Conservation (phyloP, 75 land plant species). For the Cryptomeria japonica region DNA sequence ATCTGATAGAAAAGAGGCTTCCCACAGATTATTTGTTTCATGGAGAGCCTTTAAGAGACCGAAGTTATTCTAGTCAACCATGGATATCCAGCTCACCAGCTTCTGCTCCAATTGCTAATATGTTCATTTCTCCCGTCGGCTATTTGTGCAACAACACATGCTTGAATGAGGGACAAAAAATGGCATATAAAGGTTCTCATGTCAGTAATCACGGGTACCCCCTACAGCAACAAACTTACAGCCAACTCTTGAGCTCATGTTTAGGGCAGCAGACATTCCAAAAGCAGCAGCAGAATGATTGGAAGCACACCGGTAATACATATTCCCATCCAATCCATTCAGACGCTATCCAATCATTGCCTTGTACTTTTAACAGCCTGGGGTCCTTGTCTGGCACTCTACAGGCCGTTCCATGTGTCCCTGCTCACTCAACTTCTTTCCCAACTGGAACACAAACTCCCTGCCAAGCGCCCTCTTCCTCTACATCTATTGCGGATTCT, state of each 20-base stretch:
- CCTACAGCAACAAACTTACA: background rate
- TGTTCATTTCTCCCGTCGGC: background rate
- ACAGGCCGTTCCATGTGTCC: background rate
- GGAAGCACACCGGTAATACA: background rate
- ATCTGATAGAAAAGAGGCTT: background rate
- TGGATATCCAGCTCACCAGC: background rate
- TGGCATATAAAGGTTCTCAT: background rate
- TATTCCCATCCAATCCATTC: background rate
- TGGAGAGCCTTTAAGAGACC: background rate
- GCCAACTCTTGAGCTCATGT: background rate
- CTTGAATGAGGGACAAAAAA: background rate
- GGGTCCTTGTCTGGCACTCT: background rate
- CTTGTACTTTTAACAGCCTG: background rate
- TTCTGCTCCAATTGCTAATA: background rate
- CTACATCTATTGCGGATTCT: background rate
- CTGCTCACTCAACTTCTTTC: constrained; percentile 1
- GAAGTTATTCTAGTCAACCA: background rate
- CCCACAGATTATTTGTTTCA: background rate
- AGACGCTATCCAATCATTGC: background rate
- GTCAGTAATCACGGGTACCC: background rate
- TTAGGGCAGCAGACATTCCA: background rate
- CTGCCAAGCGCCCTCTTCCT: background rate
- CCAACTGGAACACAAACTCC: background rate
- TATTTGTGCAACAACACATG: background rate
- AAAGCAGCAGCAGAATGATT: background rate